Base-by-base conservation (phyloP, 139 green algal genomes). In the Tetratostichococcus sp. region DNA sequence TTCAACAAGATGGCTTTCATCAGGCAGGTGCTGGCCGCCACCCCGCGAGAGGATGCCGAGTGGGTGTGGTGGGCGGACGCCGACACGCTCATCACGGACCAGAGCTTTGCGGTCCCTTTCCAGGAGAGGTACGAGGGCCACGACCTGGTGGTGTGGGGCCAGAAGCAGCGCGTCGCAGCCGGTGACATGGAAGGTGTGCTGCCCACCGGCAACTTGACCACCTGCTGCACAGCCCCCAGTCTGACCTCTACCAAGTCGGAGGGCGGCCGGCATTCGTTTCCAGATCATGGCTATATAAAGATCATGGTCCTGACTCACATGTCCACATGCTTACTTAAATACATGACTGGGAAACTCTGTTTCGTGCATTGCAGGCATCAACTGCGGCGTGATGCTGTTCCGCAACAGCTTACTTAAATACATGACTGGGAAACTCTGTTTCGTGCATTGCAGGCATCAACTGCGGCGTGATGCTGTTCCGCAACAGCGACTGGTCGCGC, bases 21-120 rank as follows among this genome's bases (percentile, higher is more conserved):
- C 50, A 8, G 50, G 75, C 34, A 75, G 59, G 69, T 62, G 66
- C 59, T 80, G 23, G 62, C 70, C 33, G 62, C 30, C 26, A 76
- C 68, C 16, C 58, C 69, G 25, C 66, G 58, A 8, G 59, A 58
- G n/a, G 23, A 67, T 21, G 75, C 75, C 4, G 75, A 80, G 67
- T 80, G 75, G 75, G 65, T 80, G 22, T 21, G 70, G n/a, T 80
- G 75, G 75, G 35, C 75, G 59, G 75, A 80, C 50, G 43, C 75
- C 33, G 75, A 80, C 69, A 75, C 68, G 3, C 32, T 80, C 5
- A 65, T 74, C 28, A 65, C 35, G 30, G 50, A 76, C 57, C 33
- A 62, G 30, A 30, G 35, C 33, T 72, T 75, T 43, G 50, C 33
- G 26, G 62, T 80, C 23, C 75, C 75, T 4, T n/a, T 80, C 34